Evolutionary conservation across 352 stramenopile genomes (phyloP), one percentile per base, ranked within the genome.

Genomic region (Albugo candida): DNA sequence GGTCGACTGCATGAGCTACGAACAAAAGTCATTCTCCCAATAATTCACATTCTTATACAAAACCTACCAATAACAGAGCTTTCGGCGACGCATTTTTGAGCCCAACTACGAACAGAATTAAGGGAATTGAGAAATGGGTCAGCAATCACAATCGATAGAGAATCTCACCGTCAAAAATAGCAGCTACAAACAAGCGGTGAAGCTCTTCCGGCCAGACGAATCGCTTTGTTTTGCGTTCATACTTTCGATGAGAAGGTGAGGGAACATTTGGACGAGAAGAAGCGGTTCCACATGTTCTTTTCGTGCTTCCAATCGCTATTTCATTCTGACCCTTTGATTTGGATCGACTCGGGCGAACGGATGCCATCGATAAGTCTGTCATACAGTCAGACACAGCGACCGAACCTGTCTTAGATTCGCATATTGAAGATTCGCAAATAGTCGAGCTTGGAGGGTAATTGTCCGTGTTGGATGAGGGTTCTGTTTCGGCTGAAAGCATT

Each of bases 151-250:
- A 8, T 43, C 8, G 3, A 43, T 19, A 24, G 8, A 8, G 8
- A 24, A 19, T 63, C 72, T 18, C 52, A 87, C 75, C 61, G 51
- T 92, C 79, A 54, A 92, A 92, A 51, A 92, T 87, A 14, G 79
- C 76, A 34, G 79, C 75, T 34, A 92, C 77, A 41, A 92, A 92
- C 48, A 87, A 68, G 12, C 79, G 74, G 59, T 92, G 79, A 20
- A 92, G 74, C 37, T 92, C 79, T 40, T 92, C 76, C 1, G 79
- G 76, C 79, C 79, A 92, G 41, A 83, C 73, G 52, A 92, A 92
- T 39, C 79, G 78, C 54, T 86, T 83, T 24, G 74, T 85, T 59
- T 86, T 83, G 59, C 74, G 78, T 52, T 92, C 78, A 56, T 92
- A 92, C 55, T 92, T 88, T 66, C 78, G 78, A 58, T 87, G 71